Evolutionary conservation across 2,329 filamentous ascomycete species (phyloP), one percentile per base, ranked within the genome.

Genomic region (Rhinocladiella similis): DNA sequence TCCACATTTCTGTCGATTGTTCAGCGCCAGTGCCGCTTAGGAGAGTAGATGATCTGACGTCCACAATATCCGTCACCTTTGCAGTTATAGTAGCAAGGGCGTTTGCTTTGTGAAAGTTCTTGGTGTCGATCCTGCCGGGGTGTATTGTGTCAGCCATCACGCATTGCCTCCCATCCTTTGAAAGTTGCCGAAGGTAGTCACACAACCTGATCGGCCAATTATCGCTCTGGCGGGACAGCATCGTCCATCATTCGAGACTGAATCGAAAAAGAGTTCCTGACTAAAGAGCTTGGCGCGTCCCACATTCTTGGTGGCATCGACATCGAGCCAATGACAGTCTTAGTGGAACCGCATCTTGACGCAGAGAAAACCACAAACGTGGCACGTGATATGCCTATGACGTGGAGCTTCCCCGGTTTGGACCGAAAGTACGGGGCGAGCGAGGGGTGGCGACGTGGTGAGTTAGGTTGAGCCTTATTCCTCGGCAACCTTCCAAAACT

Each of bases 331-430:
- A 47, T 47, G 45, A 27, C 45, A 47, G 45, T 47, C 45, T 27
- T 47, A 27, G 45, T 47, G 18, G 45, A 47, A 47, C 45, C 45
- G 45, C 45, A 47, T 47, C 14, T 7, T 47, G 45, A 47, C 45
- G 19, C 45, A 27, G 22, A 27, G 45, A 47, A 47, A 47, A 47
- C 45, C 12, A 47, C 45, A 47, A 47, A 25, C 42, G n/a, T 27
- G 45, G 45, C 45, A 47, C 45, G 45, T 47, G 45, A 47, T 47
- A 47, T 47, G 22, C 45, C 45, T 47, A 47, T 47, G n/a, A 46
- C 42, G n/a, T n/a, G n/a, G n/a, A 22, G 43, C 43, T 46, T 46
- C 43, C 43, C 43, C n/a, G 14, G 4, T 22, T 25, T 46, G 43
- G 43, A 46, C 43, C 16, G 43, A 22, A 46, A 46, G 43, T 46